Base-by-base conservation (phyloP, 306 rosid species). In the Acacia melanoxylon region DNA sequence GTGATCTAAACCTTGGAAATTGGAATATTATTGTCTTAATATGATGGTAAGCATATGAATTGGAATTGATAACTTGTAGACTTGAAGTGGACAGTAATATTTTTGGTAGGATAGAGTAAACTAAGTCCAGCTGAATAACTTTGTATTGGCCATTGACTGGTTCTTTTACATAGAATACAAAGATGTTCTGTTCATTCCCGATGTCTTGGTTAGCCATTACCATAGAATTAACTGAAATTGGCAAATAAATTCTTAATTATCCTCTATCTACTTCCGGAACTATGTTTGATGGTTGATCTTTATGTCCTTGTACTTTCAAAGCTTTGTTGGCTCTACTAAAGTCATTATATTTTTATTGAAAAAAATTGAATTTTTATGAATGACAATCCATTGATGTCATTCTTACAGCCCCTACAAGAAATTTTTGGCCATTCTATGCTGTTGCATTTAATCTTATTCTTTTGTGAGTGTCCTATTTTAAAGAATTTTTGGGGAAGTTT, bases 1-100 rank as follows among this genome's bases (percentile, higher is more conserved):
- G 70, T 49, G 71, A 72, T 75, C n/a, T 62, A 42, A 49, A 74
- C 79, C 74, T 59, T n/a, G n/a, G 63, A 29, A 68, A 68, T 59
- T n/a, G n/a, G 63, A 29, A 68, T 3, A 9, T 54, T 58, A 68
- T 51, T 78, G 68, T 72, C 67, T 72, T 70, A n/a, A 14, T 51
- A 52, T 69, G 68, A 80, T 51, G 74, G 42, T 42, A 33, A 27
- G 10, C 20, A 16, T 35, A 1, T 12, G 1, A 72, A 35, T 17
- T 48, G 62, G 62, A 48, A 72, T 15, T 29, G 25, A 27, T 48
- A 29, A n/a, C 44, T 40, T 27, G 13, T 19, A 51, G 66, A 74
- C 19, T 31, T 74, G 4, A 33, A 74, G 16, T 19, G 48, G 33
- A 74, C n/a, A 7, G 46, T 74, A 29, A 49, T 49, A 11, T 52